phyloP scores from a whole-genome alignment of 495 filamentous ascomycete species.

The Cryomyces minteri region DNA sequence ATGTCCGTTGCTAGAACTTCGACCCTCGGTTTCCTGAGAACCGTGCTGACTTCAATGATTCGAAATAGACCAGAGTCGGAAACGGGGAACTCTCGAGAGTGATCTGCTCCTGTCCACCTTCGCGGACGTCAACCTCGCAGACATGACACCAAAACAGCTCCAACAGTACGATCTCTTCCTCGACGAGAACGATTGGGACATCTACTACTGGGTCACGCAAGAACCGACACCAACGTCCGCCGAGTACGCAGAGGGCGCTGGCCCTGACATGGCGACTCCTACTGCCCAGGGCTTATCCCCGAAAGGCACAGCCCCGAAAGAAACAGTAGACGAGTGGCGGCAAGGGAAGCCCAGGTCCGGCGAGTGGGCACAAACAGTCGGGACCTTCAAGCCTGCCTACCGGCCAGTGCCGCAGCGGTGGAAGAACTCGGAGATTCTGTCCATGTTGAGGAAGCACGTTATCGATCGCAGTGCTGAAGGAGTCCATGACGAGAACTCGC shows the following conservation, averaged over 20 bases:
- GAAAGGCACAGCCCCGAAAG: slow-evolving; percentile 8
- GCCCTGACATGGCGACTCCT: slow-evolving; percentile 11
- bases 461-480: slow-evolving; percentile 20
- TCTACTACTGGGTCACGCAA: slow-evolving; percentile 99
- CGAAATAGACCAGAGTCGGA: slow-evolving; percentile 73
- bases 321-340: slow-evolving; percentile 10
- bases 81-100: slow-evolving; percentile 87
- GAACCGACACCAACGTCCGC: slow-evolving; percentile 36
- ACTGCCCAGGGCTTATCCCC: slow-evolving; percentile 18
- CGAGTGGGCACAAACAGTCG: slow-evolving; percentile 94
- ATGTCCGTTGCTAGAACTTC: slow-evolving; percentile 37
- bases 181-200: slow-evolving; percentile 99
- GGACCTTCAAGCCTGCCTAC: slow-evolving; percentile 86
- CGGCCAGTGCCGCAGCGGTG: slow-evolving; percentile 73
- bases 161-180: slow-evolving; percentile 81
- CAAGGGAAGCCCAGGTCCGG: slow-evolving; percentile 27
- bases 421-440: slow-evolving; percentile 62
- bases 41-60: too few species aligned
- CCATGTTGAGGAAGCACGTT: slow-evolving; percentile 65
- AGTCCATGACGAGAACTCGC: slow-evolving; percentile 5
- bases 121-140: slow-evolving; percentile 53
- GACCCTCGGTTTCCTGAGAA: background rate
- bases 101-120: slow-evolving; percentile 95
- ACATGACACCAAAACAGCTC: slow-evolving; percentile 58
- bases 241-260: slow-evolving; percentile 20